phyloP scores from a whole-genome alignment of 208 protist genomes.

The Balamuthia mandrillaris region DNA sequence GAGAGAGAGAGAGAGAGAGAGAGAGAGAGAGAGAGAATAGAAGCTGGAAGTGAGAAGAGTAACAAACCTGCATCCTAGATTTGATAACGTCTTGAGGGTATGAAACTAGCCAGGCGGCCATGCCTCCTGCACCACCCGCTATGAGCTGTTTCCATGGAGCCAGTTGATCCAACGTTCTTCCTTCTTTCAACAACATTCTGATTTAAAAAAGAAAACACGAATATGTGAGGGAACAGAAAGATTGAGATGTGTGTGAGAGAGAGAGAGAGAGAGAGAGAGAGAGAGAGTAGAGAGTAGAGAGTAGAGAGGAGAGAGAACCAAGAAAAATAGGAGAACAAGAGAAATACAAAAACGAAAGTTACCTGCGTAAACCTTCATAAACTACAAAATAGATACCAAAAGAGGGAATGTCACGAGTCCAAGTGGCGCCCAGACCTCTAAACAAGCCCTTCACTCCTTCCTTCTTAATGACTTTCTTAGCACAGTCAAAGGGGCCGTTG shows the following conservation, averaged over 20 bases:
- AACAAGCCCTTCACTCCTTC: constrained; percentile 35
- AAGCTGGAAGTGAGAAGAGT: too few relatives aligned
- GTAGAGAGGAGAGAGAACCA: too few relatives aligned
- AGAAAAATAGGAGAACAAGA: too few relatives aligned
- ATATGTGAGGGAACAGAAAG: too few relatives aligned
- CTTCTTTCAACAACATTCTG: too few relatives aligned
- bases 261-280: too few relatives aligned
- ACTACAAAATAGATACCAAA: constrained; percentile 51
- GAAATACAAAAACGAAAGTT: too few relatives aligned
- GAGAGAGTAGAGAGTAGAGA: too few relatives aligned
- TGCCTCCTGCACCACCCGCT: neutral
- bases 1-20: too few relatives aligned
- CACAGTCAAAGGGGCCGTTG: constrained; percentile 50
- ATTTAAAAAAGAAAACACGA: too few relatives aligned
- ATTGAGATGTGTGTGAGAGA: too few relatives aligned
- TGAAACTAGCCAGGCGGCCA: neutral
- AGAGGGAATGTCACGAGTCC: constrained; percentile 35
- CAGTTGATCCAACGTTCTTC: neutral
- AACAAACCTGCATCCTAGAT: constrained; percentile 12
- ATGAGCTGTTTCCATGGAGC: neutral
- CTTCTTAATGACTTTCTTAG: constrained; percentile 36
- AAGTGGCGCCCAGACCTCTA: constrained; percentile 40
- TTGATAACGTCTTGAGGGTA: constrained; percentile 20
- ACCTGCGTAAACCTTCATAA: constrained; percentile 37
- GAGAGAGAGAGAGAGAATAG: too few relatives aligned